A percentile compares a stretch with the other conserved stretches of the same genome.
phyloP scores from a whole-genome alignment of 2,329 filamentous ascomycete genomes.

The Aaosphaeria pasadenensis region DNA sequence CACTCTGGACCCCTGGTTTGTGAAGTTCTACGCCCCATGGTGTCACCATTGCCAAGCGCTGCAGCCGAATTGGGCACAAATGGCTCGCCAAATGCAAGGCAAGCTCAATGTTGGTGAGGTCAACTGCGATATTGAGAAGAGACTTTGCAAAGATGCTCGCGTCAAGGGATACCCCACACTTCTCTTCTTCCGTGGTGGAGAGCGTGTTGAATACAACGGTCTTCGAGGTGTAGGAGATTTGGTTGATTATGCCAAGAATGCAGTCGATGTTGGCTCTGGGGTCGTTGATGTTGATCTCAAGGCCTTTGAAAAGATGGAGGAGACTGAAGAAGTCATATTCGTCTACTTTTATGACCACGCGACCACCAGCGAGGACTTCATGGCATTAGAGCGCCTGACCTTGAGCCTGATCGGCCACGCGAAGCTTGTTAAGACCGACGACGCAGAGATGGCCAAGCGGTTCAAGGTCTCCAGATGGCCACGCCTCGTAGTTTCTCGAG shows the following conservation, averaged over 20 bases:
- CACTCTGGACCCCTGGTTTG: slow-evolving; percentile 90
- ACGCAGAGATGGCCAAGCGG: slow-evolving; percentile 68
- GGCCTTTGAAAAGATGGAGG: slow-evolving; percentile 76
- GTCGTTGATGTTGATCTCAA: slow-evolving; percentile 77
- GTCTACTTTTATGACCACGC: slow-evolving; percentile 97
- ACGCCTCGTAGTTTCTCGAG: slow-evolving; percentile 82
- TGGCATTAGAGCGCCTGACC: slow-evolving; percentile 79
- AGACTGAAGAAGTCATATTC: slow-evolving; percentile 94
- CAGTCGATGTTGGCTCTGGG: slow-evolving; percentile 71
- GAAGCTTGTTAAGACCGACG: slow-evolving; percentile 87
- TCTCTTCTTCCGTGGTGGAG: slow-evolving; percentile 86
- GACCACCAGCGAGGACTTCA: slow-evolving; percentile 88
- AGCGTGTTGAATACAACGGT: slow-evolving; percentile 89
- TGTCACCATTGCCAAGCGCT: slow-evolving; percentile 93
- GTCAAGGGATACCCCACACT: slow-evolving; percentile 83
- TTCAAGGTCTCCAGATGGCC: slow-evolving; percentile 98
- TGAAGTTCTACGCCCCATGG: slow-evolving; percentile 99
- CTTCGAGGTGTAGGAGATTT: slow-evolving; percentile 90
- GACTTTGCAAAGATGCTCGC: slow-evolving; percentile 88
- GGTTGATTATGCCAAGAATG: slow-evolving; percentile 80
- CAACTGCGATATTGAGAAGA: slow-evolving; percentile 82
- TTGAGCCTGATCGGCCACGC: slow-evolving; percentile 88
- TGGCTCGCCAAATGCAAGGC: slow-evolving; percentile 88
- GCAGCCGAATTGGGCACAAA: slow-evolving; percentile 83
- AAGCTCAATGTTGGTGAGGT: slow-evolving; percentile 92